Evolutionary conservation across 2,329 filamentous ascomycete species (phyloP).

Genomic region (Chaetomium sp.): DNA sequence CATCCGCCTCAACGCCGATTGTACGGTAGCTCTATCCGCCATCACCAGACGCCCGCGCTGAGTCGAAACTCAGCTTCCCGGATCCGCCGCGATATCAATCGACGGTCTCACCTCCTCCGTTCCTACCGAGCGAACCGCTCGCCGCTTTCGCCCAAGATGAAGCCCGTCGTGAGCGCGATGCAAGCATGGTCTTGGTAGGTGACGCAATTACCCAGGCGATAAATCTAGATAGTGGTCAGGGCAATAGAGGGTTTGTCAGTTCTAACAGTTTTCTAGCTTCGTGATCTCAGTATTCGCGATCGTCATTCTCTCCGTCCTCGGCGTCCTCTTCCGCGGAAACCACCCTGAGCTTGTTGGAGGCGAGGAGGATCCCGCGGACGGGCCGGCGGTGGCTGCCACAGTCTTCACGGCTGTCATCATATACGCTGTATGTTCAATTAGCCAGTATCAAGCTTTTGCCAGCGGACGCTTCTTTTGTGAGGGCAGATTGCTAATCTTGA

Average conservation of each 20-base stretch:
- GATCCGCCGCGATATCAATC: neutral
- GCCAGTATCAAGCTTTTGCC: neutral
- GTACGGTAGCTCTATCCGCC: neutral
- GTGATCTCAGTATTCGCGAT: conserved; percentile 62
- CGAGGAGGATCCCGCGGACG: conserved; percentile 64
- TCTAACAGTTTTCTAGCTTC: conserved; percentile 48
- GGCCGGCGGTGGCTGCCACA: conserved; percentile 70
- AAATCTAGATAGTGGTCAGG: neutral
- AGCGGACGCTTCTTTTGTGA: neutral
- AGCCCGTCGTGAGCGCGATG: conserved; percentile 84
- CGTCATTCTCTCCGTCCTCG: conserved; percentile 56
- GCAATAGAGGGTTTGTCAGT: neutral
- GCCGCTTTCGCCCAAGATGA: conserved; percentile 53
- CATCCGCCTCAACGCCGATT: neutral
- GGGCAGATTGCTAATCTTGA: conserved; percentile 12
- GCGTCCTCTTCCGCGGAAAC: conserved; percentile 68
- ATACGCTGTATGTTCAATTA: conserved; percentile 65
- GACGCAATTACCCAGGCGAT: neutral
- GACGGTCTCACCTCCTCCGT: neutral
- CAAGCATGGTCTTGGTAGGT: conserved; percentile 92
- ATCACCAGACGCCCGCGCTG: neutral
- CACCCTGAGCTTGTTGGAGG: conserved; percentile 81
- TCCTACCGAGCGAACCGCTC: neutral
- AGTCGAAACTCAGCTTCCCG: neutral
- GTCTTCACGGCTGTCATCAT: conserved; percentile 85